Percentiles rank a stretch among this genome's conserved stretches.
Conservation (phyloP, 2,329 filamentous ascomycete species). For the Hypoxylon rubiginosum region DNA sequence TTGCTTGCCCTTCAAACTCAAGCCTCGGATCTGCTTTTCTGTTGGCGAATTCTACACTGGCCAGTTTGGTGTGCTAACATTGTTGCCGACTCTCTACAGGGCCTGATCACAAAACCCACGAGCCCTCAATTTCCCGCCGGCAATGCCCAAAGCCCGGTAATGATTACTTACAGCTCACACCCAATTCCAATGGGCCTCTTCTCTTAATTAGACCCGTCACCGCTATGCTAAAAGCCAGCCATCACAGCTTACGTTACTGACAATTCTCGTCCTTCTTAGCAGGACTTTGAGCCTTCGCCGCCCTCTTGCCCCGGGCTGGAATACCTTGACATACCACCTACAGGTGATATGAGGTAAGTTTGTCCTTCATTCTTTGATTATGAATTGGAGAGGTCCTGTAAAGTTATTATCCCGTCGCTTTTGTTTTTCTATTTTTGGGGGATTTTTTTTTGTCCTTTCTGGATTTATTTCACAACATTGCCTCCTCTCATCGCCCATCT, state of each 20-base stretch:
- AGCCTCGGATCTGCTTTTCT: slow-evolving; percentile 22
- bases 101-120: slow-evolving; percentile 39
- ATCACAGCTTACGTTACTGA: slow-evolving; percentile 50
- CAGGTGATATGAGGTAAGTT: slow-evolving; percentile 69
- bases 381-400: not conserved
- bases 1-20: slow-evolving; percentile 13
- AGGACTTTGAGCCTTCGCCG: slow-evolving; percentile 70
- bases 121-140: slow-evolving; percentile 43
- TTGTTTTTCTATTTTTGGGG: not conserved
- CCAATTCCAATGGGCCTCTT: slow-evolving; percentile 36
- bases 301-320: slow-evolving; percentile 63
- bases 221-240: slow-evolving; percentile 33
- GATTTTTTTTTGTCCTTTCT: slow-evolving; percentile 8
- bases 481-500: slow-evolving; percentile 26
- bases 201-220: slow-evolving; percentile 39
- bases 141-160: slow-evolving; percentile 50
- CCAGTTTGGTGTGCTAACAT: slow-evolving; percentile 43
- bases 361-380: slow-evolving; percentile 9
- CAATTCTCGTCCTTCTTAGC: slow-evolving; percentile 53
- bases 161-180: slow-evolving; percentile 45
- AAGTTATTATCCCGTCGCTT: not conserved
- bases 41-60: slow-evolving; percentile 27
- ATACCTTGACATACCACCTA: slow-evolving; percentile 66
- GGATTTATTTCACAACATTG: slow-evolving; percentile 15
- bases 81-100: slow-evolving; percentile 43